Evolutionary conservation across 2,329 filamentous ascomycete species (phyloP), one percentile per base, ranked within the genome.

Genomic region (Zasmidium citrigriseum): DNA sequence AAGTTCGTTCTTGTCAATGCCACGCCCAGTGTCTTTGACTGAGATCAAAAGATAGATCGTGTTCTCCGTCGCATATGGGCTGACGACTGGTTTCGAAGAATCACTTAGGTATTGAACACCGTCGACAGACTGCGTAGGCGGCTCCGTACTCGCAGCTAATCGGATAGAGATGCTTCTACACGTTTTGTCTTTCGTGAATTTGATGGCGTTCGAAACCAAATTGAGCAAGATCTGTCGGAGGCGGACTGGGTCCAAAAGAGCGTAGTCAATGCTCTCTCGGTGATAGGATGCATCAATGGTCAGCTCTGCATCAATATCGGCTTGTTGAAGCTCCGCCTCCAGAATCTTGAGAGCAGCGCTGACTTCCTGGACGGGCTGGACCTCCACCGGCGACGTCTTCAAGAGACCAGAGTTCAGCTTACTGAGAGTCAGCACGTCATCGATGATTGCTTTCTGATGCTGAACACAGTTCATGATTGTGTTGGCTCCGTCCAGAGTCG

Each of bases 1-100:
- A 75, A 87, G 89, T 66, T 91, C 89, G 51, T 86, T 82, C 4
- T 85, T 81, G 1, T 82, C 87, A 20, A 93, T 61, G 2, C 65
- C 65, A 52, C 89, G 85, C 1, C 90, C 90, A 0, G 89, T 91
- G 67, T 93, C 90, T 64, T 86, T 83, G 20, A 93, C 89, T 38
- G 88, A 84, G 57, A 93, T 87, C 50, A 86, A 81, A 24, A 93
- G 79, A 68, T 82, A 90, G 1, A 86, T 59, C 2, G 64, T 46
- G 0, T 67, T 52, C 3, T 34, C 10, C 4, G 20, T n/a, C 9
- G 16, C 20, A 20, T 34, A 4, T 11, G 45, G 23, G 23, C 20
- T 47, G 10, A 22, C 20, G 16, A 20, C 45, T 22, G 9, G 45
- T 20, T 47, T 47, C n/a, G 20, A 22, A 4, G 34, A 41, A 4